Percentiles rank a stretch among this genome's conserved stretches.
These are phyloP conservation scores for Thielaviopsis euricoi DNA, from an alignment of 2,329 filamentous ascomycete genomes.

Conservation along the genomic window DNA sequence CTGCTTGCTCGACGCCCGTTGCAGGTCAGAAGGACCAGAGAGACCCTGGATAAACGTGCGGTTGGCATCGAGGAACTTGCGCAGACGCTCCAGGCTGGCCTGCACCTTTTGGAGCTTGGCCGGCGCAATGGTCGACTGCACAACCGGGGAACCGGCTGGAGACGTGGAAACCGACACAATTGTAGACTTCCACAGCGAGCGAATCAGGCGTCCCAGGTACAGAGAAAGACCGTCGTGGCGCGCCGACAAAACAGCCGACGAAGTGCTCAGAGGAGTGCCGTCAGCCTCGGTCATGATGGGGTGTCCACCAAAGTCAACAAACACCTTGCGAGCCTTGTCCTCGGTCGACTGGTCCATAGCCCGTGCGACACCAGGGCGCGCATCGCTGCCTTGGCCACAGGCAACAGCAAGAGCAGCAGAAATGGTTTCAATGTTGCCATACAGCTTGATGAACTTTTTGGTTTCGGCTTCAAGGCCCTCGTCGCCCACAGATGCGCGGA, in stretches of 20 bases:
- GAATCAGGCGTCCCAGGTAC: constrained; percentile 75
- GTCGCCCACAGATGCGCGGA: constrained; percentile 55
- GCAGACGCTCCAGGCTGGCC: constrained; percentile 60
- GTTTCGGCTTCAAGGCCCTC: constrained; percentile 71
- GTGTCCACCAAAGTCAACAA: constrained; percentile 84
- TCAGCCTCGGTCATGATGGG: constrained; percentile 64
- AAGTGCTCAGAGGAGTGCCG: constrained; percentile 55
- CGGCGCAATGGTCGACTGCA: constrained; percentile 49
- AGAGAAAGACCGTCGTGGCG: constrained; percentile 76
- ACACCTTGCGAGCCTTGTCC: constrained; percentile 69
- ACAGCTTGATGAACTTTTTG: constrained; percentile 67
- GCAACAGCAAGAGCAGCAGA: constrained; percentile 86
- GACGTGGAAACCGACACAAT: constrained; percentile 43
- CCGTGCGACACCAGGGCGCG: constrained; percentile 50
- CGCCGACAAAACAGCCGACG: constrained; percentile 74
- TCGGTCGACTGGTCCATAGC: constrained; percentile 73
- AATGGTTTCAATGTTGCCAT: constrained; percentile 77
- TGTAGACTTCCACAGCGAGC: constrained; percentile 69
- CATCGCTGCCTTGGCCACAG: constrained; percentile 78
- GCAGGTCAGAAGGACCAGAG: constrained; percentile 76
- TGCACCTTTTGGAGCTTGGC: constrained; percentile 62
- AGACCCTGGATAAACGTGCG: constrained; percentile 83
- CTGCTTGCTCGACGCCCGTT: constrained; percentile 60
- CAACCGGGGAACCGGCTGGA: constrained; percentile 41
- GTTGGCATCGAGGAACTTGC: constrained; percentile 74